Percentiles rank a stretch among this genome's conserved stretches.
Evolutionary conservation across 768 basidiomycete genomes (phyloP).

Genomic region (Podaxis rugospora): DNA sequence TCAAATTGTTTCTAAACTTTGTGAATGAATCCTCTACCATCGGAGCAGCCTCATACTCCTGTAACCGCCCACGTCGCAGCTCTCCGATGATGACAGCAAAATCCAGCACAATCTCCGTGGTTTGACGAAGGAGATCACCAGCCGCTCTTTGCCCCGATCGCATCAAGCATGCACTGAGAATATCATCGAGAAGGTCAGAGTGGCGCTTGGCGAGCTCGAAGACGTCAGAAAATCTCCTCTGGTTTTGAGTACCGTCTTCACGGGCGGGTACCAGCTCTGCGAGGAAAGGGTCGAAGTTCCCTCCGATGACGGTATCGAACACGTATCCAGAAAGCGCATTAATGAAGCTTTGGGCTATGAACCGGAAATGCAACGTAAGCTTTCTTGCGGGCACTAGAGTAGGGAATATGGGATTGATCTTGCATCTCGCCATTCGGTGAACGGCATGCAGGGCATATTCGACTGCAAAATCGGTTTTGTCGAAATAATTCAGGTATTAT

Average conservation of each 20-base stretch:
- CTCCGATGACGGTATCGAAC: constrained; percentile 77
- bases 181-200: constrained; percentile 64
- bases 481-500: constrained; percentile 1
- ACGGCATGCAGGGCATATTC: constrained; percentile 63
- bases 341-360: constrained; percentile 69
- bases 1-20: constrained; percentile 52
- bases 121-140: constrained; percentile 59
- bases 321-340: constrained; percentile 64
- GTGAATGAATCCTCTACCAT: constrained; percentile 48
- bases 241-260: neutral
- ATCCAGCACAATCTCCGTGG: constrained; percentile 63
- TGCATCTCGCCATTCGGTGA: constrained; percentile 55
- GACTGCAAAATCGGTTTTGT: constrained; percentile 34
- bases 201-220: constrained; percentile 69
- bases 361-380: constrained; percentile 65
- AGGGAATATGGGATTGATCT: constrained; percentile 47
- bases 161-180: constrained; percentile 72
- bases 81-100: constrained; percentile 65
- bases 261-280: constrained; percentile 25
- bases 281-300: constrained; percentile 72
- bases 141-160: constrained; percentile 62
- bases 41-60: constrained; percentile 64
- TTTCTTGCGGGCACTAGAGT: constrained; percentile 49
- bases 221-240: constrained; percentile 54
- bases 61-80: constrained; percentile 43